Base-by-base conservation (phyloP, 345 rosid genomes). In the Kernera saxatilis region DNA sequence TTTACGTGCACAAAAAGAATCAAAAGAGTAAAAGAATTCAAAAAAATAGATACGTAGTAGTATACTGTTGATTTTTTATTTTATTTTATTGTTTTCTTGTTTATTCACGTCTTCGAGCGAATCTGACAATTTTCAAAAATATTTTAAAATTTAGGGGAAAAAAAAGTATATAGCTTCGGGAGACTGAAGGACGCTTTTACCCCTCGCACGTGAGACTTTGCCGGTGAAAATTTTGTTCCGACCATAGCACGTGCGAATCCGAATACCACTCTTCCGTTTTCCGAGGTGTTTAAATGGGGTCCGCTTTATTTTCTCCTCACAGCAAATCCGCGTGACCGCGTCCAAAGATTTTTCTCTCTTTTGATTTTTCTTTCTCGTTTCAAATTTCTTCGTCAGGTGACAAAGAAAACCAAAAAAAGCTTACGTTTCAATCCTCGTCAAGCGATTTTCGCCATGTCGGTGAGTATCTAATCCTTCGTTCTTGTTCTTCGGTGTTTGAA, bases 221-320 rank as follows among this genome's bases (percentile, higher is more conserved):
- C 36, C 70, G 35, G 70, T 33, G 45, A 30, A 35, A n/a, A 35
- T 11, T 26, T 26, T 7, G 0, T 32, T 10, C 45, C 21, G 78
- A 67, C 73, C 36, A 74, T 15, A 49, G 18, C 78, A 74, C 78
- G 78, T 74, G 78, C 45, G 18, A 59, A 26, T n/a, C 61, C 67
- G 67, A 58, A 73, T 15, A 66, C n/a, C 27, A 6, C 77, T 74
- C 55, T 52, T 74, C 73, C 72, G 53, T 74, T 58, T 49, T 58
- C 40, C 29, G 9, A 72, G 65, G 65, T 51, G 13, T 67, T 67
- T 36, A 65, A 56, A 27, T 14, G 19, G 70, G 77, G 43, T 35
- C 49, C 71, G n/a, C 66, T 36, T 41, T 43, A 22, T 7, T 3
- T 5, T 21, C 45, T 39, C 15, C 29, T 64, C 53, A 59, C 51